These are phyloP conservation scores for Suillus luteus DNA, from an alignment of 768 basidiomycete genomes.

Conservation along the genomic window DNA sequence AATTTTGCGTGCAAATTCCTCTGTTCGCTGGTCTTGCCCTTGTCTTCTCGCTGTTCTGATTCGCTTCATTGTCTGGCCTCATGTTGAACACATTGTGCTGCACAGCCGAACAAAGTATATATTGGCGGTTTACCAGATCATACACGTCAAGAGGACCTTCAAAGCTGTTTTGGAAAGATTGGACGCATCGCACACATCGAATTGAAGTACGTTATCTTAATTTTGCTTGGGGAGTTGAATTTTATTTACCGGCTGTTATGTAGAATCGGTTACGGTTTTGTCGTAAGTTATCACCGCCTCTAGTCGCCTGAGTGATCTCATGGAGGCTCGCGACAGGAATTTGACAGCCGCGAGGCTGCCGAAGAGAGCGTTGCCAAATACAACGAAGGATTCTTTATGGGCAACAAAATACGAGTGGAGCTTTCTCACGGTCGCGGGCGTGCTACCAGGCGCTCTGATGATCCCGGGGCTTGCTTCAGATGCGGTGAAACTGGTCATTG, in stretches of 20 bases:
- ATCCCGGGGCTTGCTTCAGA: slow-evolving; percentile 86
- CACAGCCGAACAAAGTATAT: slow-evolving; percentile 92
- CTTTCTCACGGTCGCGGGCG: slow-evolving; percentile 82
- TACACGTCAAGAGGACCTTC: slow-evolving; percentile 82
- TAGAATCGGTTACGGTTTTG: slow-evolving; percentile 88
- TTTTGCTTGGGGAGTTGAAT: slow-evolving; percentile 13
- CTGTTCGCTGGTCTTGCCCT: slow-evolving; percentile 40
- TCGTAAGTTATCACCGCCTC: slow-evolving; percentile 52
- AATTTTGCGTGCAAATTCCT: slow-evolving; percentile 14
- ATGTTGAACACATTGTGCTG: slow-evolving; percentile 67
- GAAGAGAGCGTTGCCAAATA: slow-evolving; percentile 89
- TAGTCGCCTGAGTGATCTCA: slow-evolving; percentile 13
- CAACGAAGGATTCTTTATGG: slow-evolving; percentile 89
- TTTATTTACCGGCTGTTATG: slow-evolving; percentile 16
- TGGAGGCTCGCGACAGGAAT: slow-evolving; percentile 56
- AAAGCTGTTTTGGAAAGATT: slow-evolving; percentile 85
- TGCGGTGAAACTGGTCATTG: slow-evolving; percentile 87
- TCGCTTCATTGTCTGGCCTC: slow-evolving; percentile 52
- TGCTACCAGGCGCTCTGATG: slow-evolving; percentile 79
- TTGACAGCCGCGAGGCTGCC: slow-evolving; percentile 76
- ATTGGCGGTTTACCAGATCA: slow-evolving; percentile 88
- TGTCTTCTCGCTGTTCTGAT: slow-evolving; percentile 47
- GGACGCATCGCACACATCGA: slow-evolving; percentile 77
- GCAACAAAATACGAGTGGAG: slow-evolving; percentile 89
- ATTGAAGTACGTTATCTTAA: slow-evolving; percentile 66